A percentile compares a stretch with the other conserved stretches of the same genome.
Evolutionary conservation across 1,284 basidiomycete species (phyloP).

Genomic region (Heterobasidion occidentale): DNA sequence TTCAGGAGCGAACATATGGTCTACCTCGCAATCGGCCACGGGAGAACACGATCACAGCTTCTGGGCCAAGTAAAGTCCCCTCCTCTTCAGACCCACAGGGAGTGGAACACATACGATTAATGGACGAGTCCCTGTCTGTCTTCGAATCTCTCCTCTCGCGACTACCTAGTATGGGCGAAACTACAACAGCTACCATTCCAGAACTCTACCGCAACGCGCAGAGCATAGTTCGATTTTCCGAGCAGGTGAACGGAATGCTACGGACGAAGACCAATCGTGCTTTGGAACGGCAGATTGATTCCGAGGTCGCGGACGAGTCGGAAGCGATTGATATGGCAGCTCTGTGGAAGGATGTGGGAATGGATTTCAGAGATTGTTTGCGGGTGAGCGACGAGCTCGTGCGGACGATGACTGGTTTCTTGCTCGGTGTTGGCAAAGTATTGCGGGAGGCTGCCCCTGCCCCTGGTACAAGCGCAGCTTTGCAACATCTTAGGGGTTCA

Average conservation of each 20-base stretch:
- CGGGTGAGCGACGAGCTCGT: conserved; percentile 71
- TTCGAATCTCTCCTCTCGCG: conserved; percentile 60
- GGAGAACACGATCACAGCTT: neutral
- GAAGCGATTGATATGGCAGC: conserved; percentile 36
- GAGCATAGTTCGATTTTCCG: conserved; percentile 54
- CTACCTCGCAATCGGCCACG: conserved; percentile 8
- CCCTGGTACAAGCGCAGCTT: conserved; percentile 15
- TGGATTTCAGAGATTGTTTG: conserved; percentile 62
- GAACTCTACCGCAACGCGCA: conserved; percentile 55
- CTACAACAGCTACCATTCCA: conserved; percentile 30
- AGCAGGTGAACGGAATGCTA: conserved; percentile 55
- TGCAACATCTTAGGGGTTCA: conserved; percentile 34
- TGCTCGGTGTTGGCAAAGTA: conserved; percentile 64
- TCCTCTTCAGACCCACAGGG: conserved; percentile 17
- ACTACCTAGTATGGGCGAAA: conserved; percentile 34
- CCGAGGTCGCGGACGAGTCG: conserved; percentile 50
- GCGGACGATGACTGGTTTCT: conserved; percentile 61
- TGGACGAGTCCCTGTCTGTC: conserved; percentile 59
- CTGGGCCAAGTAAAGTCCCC: neutral
- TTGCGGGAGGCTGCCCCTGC: conserved; percentile 44
- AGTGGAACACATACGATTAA: conserved; percentile 55
- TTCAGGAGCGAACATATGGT: conserved; percentile 12
- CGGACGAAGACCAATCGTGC: conserved; percentile 46
- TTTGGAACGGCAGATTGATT: conserved; percentile 63
- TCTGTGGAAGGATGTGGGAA: conserved; percentile 59